These are phyloP conservation scores for Dichotomocladium elegans DNA, from an alignment of 371 early-diverging fungal species.

Conservation along the genomic window DNA sequence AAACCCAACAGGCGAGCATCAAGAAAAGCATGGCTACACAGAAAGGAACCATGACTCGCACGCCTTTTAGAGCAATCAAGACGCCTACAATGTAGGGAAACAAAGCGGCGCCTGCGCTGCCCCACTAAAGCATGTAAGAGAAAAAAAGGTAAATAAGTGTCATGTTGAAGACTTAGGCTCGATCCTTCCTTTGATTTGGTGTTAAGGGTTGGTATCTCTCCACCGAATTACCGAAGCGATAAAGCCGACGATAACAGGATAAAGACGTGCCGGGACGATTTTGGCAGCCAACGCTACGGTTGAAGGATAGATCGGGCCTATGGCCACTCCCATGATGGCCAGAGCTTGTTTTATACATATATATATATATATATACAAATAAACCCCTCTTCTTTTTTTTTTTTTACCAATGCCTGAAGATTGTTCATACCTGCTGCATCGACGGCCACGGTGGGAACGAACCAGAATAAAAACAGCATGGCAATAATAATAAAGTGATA, in stretches of 20 bases:
- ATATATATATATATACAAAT: neutral
- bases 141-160: too few species aligned
- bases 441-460: conserved; percentile 9
- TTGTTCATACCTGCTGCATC: conserved; percentile 6
- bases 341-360: neutral
- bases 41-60: conserved; percentile 22
- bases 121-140: too few species aligned
- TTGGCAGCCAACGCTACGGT: conserved; percentile 17
- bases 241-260: conserved; percentile 17
- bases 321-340: conserved; percentile 14
- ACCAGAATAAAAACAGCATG: conserved; percentile 15
- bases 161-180: too few species aligned
- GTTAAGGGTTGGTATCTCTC: neutral
- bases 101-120: conserved; percentile 19
- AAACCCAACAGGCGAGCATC: conserved; percentile 16
- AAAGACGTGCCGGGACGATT: conserved; percentile 10
- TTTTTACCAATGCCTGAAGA: too few species aligned
- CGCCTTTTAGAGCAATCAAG: conserved; percentile 11
- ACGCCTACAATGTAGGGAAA: conserved; percentile 23
- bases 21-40: conserved; percentile 14
- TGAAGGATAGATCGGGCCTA: conserved; percentile 23
- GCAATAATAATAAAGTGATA: conserved; percentile 8
- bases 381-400: too few species aligned
- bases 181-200: neutral
- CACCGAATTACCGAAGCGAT: conserved; percentile 11